Evolutionary conservation across 2,329 filamentous ascomycete genomes (phyloP).

Genomic region (Graphilbum ipis-grandicollis): DNA sequence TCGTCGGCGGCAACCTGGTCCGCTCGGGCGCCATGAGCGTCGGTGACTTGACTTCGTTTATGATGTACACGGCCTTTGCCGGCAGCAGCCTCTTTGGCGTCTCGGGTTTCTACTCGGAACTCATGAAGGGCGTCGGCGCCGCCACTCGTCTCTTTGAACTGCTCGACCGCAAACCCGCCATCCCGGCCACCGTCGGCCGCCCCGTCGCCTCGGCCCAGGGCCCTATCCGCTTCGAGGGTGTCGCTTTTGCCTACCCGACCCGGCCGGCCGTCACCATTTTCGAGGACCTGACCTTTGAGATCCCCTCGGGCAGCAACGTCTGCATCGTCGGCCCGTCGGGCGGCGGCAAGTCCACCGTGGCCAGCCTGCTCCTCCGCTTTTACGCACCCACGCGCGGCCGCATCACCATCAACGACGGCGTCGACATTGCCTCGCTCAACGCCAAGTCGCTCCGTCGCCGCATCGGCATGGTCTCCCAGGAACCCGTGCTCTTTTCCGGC

Average conservation of each 20-base stretch:
- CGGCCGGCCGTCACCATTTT: conserved; percentile 86
- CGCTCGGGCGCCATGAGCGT: conserved; percentile 72
- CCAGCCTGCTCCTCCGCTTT: conserved; percentile 78
- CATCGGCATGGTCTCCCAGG: conserved; percentile 89
- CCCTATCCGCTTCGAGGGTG: conserved; percentile 71
- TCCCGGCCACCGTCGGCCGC: conserved; percentile 68
- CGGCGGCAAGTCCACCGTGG: conserved; percentile 91
- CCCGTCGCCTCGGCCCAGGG: conserved; percentile 74
- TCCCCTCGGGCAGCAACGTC: conserved; percentile 84
- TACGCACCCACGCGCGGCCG: conserved; percentile 65
- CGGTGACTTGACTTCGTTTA: conserved; percentile 84
- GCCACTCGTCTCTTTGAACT: conserved; percentile 93
- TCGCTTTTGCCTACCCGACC: conserved; percentile 85
- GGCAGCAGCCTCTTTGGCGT: conserved; percentile 82
- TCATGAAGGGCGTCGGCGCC: conserved; percentile 97
- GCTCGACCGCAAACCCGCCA: conserved; percentile 73
- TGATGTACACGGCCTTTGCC: conserved; percentile 92
- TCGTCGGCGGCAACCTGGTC: conserved; percentile 82
- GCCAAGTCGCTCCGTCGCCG: conserved; percentile 81
- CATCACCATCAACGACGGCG: conserved; percentile 71
- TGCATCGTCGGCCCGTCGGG: conserved; percentile 93
- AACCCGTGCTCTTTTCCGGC: conserved; percentile 81
- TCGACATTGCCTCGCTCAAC: conserved; percentile 74
- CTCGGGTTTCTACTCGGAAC: conserved; percentile 89
- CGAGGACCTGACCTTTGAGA: conserved; percentile 72